These are phyloP conservation scores for Lepiota venenata DNA, from an alignment of 768 basidiomycete genomes.

Conservation along the genomic window DNA sequence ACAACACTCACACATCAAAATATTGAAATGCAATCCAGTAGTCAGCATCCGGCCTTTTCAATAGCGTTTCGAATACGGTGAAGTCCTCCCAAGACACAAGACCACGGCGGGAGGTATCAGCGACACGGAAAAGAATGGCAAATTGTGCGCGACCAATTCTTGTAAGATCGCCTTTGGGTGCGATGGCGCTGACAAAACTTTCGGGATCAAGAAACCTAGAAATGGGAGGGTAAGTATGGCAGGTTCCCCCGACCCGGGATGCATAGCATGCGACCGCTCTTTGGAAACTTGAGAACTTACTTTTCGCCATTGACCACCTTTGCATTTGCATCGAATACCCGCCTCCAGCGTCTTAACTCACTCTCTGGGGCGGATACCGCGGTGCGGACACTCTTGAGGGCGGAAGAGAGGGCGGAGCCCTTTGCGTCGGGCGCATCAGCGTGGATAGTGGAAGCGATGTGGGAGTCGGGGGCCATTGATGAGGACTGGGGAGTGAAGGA, in stretches of 20 bases:
- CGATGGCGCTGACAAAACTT: conserved; percentile 94
- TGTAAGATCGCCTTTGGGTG: conserved; percentile 78
- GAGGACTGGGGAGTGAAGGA: conserved; percentile 29
- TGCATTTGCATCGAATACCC: conserved; percentile 83
- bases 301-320: conserved; percentile 76
- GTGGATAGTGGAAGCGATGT: conserved; percentile 47
- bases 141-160: conserved; percentile 89
- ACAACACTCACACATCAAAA: conserved; percentile 82
- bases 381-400: conserved; percentile 63
- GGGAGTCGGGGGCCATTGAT: conserved; percentile 35
- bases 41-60: conserved; percentile 95
- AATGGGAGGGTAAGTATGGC: conserved; percentile 12
- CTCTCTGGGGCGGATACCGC: conserved; percentile 72
- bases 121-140: conserved; percentile 85
- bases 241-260: conserved; percentile 15
- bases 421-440: conserved; percentile 49
- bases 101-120: conserved; percentile 73
- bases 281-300: conserved; percentile 44
- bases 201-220: conserved; percentile 81
- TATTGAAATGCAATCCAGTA: conserved; percentile 97
- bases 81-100: conserved; percentile 95
- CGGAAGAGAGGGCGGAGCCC: conserved; percentile 42
- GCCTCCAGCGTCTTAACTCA: conserved; percentile 86
- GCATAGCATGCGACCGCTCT: conserved; percentile 17
- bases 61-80: conserved; percentile 87